phyloP scores from a whole-genome alignment of 306 rosid genomes.

The Castanea crenata region DNA sequence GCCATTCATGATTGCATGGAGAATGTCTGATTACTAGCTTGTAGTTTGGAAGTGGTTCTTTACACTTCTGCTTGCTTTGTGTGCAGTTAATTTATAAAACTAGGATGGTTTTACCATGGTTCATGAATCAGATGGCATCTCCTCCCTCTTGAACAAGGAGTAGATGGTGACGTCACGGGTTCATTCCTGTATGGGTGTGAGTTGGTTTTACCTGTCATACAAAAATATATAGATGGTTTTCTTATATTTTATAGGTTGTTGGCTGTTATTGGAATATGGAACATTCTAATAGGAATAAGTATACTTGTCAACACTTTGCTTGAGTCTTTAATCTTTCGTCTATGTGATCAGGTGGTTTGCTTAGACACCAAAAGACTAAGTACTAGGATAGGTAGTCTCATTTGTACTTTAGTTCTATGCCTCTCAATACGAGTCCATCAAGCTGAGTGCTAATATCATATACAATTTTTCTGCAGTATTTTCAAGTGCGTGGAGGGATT shows the following conservation, averaged over 20 bases:
- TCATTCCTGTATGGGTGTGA: not conserved
- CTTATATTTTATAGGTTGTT: not conserved
- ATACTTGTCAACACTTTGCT: not conserved
- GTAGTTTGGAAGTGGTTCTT: not conserved
- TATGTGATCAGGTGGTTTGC: not conserved
- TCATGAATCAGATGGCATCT: not conserved
- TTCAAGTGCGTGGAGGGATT: slow-evolving; percentile 50
- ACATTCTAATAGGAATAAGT: not conserved
- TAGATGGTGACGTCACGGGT: not conserved
- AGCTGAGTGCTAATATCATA: slow-evolving; percentile 44
- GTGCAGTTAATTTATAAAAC: not conserved
- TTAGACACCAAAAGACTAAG: not conserved
- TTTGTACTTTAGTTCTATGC: slow-evolving; percentile 27
- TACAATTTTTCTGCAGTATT: slow-evolving; percentile 55
- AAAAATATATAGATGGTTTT: not conserved
- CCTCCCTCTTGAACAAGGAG: not conserved
- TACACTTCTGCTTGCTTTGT: not conserved
- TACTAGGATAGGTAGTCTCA: slow-evolving; percentile 5
- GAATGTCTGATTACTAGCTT: not conserved
- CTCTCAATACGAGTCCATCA: slow-evolving; percentile 30
- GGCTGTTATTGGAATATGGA: not conserved
- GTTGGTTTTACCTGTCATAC: not conserved
- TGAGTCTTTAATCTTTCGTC: not conserved
- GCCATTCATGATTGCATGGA: not conserved
- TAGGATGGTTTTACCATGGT: not conserved